phyloP scores from a whole-genome alignment of 345 rosid species.

The Citrus trifoliata region DNA sequence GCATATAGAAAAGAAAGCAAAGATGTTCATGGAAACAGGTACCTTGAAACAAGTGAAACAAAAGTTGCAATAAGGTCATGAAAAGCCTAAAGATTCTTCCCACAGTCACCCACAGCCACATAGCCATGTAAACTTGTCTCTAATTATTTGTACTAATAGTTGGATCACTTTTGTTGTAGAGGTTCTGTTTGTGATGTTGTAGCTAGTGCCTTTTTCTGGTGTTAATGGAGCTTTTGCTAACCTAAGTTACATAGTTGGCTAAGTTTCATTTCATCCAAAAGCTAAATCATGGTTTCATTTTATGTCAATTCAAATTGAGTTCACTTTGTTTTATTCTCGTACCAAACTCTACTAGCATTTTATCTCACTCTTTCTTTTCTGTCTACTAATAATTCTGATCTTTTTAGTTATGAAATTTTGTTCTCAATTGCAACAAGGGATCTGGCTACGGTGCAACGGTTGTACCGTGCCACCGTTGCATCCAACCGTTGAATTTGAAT shows the following conservation, averaged over 20 bases:
- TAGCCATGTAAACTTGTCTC: conserved; percentile 14
- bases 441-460: no score
- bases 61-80: conserved; percentile 21
- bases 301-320: neutral
- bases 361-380: neutral
- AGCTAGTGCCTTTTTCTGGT: conserved; percentile 10
- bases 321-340: neutral
- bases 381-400: neutral
- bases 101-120: conserved; percentile 12
- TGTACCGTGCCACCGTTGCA: no score
- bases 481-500: no score
- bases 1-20: conserved; percentile 2
- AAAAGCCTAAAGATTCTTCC: conserved; percentile 19
- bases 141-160: conserved; percentile 15
- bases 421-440: neutral
- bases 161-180: conserved; percentile 19
- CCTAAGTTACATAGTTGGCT: neutral
- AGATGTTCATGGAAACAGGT: conserved; percentile 19
- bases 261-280: conserved; percentile 9
- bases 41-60: conserved; percentile 29
- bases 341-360: neutral
- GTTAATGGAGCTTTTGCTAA: neutral
- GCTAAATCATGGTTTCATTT: neutral
- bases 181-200: conserved; percentile 15
- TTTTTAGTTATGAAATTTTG: neutral